Percentiles rank a stretch among this genome's conserved stretches.
phyloP scores from a whole-genome alignment of 2,329 filamentous ascomycete genomes.

The Zalaria sp. region DNA sequence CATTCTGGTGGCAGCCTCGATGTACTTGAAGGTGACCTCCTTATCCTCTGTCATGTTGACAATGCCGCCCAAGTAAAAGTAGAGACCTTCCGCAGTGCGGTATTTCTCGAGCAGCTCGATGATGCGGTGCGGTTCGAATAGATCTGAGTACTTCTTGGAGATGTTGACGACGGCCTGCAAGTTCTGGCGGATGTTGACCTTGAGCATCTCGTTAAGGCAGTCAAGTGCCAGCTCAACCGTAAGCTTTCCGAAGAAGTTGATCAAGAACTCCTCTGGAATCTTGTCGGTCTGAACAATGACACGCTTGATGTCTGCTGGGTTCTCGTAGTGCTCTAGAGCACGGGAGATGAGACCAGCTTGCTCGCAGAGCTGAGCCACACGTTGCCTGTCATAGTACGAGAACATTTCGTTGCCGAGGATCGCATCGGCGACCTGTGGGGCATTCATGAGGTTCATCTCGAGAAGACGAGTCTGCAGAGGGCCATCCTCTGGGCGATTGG shows the following conservation, averaged over 20 bases:
- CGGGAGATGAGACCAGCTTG: constrained; percentile 60
- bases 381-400: constrained; percentile 83
- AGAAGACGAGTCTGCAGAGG: constrained; percentile 86
- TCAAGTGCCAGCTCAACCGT: constrained; percentile 92
- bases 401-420: constrained; percentile 99
- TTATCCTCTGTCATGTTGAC: constrained; percentile 92
- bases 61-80: constrained; percentile 95
- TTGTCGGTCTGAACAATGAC: constrained; percentile 75
- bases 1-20: constrained; percentile 90
- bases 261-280: constrained; percentile 81
- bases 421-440: constrained; percentile 92
- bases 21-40: constrained; percentile 98
- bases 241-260: constrained; percentile 83
- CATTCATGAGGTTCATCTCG: constrained; percentile 96
- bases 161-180: constrained; percentile 89
- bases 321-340: constrained; percentile 88
- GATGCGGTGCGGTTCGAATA: constrained; percentile 72
- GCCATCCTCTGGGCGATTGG: constrained; percentile 86
- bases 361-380: constrained; percentile 84
- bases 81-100: constrained; percentile 89
- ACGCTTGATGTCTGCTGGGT: constrained; percentile 79
- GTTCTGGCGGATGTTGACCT: constrained; percentile 92
- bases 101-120: constrained; percentile 97
- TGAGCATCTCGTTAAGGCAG: constrained; percentile 91
- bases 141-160: constrained; percentile 93